Evolutionary conservation across 192 early-diverging fungal genomes (phyloP).

Genomic region (Phlyctochytrium bullatum): DNA sequence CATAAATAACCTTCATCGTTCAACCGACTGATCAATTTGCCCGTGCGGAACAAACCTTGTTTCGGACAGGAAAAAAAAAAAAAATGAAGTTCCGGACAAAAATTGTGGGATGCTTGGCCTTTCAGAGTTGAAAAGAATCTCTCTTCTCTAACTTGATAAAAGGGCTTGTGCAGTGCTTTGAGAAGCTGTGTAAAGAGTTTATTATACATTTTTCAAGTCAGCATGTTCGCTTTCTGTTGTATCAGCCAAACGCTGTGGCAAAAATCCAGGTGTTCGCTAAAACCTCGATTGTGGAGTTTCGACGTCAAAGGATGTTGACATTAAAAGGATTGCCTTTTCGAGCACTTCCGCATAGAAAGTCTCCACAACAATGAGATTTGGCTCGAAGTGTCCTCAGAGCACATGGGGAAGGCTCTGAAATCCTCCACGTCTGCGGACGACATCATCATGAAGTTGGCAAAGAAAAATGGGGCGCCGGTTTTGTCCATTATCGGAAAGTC

Average conservation of each 20-base stretch:
- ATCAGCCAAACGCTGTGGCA: neutral
- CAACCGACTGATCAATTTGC: too few relatives aligned
- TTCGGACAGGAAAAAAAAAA: too few relatives aligned
- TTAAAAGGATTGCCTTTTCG: constrained; percentile 3
- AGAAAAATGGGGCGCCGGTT: neutral
- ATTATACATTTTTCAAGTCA: neutral
- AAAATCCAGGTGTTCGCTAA: neutral
- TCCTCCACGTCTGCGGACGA: neutral
- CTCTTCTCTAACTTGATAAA: neutral
- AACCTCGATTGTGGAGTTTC: neutral
- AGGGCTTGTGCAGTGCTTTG: neutral
- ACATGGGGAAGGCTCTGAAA: neutral
- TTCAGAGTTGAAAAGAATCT: neutral
- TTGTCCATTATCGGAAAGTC: neutral
- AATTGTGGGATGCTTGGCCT: neutral
- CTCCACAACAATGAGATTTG: neutral
- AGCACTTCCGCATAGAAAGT: constrained; percentile 1
- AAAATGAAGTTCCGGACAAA: constrained; percentile 3
- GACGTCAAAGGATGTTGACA: neutral
- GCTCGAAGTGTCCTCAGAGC: neutral
- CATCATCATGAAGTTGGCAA: constrained; percentile 1
- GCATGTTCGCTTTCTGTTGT: neutral
- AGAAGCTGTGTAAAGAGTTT: neutral
- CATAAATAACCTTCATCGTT: too few relatives aligned
- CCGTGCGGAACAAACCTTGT: too few relatives aligned